Evolutionary conservation across 495 filamentous ascomycete species (phyloP).

Genomic region (Staphylotrichum longicolle): DNA sequence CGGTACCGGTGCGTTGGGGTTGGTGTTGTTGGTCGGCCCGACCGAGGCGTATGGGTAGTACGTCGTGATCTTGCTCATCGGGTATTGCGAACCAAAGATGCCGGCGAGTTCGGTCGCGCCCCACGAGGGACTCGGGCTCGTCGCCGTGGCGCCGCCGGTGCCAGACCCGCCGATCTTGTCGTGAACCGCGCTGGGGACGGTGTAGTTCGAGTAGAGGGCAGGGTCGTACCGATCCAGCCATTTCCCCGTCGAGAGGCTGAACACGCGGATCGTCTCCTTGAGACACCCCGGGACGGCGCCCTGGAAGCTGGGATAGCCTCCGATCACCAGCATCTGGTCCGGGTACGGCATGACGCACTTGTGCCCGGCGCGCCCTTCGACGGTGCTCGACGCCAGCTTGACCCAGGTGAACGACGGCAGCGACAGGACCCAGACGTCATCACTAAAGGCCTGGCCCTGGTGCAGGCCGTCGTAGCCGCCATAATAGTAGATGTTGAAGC

Average conservation of each 20-base stretch:
- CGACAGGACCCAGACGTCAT: slow-evolving; percentile 72
- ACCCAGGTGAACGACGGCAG: slow-evolving; percentile 78
- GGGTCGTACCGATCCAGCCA: slow-evolving; percentile 66
- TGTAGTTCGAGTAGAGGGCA: slow-evolving; percentile 53
- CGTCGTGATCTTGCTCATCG: slow-evolving; percentile 51
- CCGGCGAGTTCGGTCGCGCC: slow-evolving; percentile 46
- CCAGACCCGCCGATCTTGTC: slow-evolving; percentile 59
- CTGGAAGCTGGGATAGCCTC: slow-evolving; percentile 44
- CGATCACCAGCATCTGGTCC: slow-evolving; percentile 71
- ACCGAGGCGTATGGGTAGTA: slow-evolving; percentile 59
- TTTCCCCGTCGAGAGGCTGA: slow-evolving; percentile 58
- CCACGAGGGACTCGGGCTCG: slow-evolving; percentile 42
- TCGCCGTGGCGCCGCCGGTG: slow-evolving; percentile 59
- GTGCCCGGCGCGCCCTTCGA: slow-evolving; percentile 57
- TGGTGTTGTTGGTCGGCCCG: slow-evolving; percentile 35
- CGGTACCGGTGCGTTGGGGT: slow-evolving; percentile 26
- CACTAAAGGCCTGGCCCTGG: slow-evolving; percentile 40
- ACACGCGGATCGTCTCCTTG: slow-evolving; percentile 56
- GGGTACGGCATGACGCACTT: slow-evolving; percentile 66
- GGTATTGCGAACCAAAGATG: slow-evolving; percentile 59
- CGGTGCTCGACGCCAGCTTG: slow-evolving; percentile 50
- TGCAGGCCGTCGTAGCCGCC: slow-evolving; percentile 61
- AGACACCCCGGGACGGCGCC: slow-evolving; percentile 45
- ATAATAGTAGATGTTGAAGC: slow-evolving; percentile 73
- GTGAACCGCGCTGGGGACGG: slow-evolving; percentile 58